phyloP scores from a whole-genome alignment of 371 early-diverging fungal species.

The Mucor plumbeus region DNA sequence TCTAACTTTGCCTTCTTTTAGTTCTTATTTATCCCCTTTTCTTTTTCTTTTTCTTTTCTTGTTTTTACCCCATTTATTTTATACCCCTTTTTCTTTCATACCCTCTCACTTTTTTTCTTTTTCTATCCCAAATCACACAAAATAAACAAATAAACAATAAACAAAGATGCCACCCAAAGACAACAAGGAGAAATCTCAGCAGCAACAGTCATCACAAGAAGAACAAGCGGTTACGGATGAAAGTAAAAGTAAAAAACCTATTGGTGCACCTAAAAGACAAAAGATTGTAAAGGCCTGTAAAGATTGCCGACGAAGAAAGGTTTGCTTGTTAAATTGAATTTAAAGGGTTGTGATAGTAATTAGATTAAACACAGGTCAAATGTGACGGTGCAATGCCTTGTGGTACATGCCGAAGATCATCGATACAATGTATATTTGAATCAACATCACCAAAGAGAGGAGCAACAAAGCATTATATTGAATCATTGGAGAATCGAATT shows the following conservation, averaged over 20 bases:
- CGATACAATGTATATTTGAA: conserved; percentile 36
- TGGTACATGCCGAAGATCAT: conserved; percentile 33
- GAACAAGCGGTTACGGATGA: neutral
- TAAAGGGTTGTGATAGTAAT: neutral
- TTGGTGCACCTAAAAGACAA: conserved; percentile 25
- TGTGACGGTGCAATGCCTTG: conserved; percentile 38
- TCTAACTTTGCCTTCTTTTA: conserved; percentile 1
- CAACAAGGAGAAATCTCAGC: conserved; percentile 10
- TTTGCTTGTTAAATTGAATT: neutral
- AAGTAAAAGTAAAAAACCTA: conserved; percentile 14
- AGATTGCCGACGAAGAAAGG: conserved; percentile 37
- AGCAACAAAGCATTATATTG: conserved; percentile 35
- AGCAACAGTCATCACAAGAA: neutral
- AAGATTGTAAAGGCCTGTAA: conserved; percentile 39
- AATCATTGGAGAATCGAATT: conserved; percentile 30
- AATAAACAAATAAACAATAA: neutral
- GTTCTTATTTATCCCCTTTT: neutral
- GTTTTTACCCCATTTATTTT: conserved; percentile 7
- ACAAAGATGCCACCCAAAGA: conserved; percentile 9
- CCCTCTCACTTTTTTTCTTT: neutral
- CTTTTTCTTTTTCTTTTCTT: conserved; percentile 3
- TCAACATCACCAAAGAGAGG: conserved; percentile 34
- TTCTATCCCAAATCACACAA: neutral
- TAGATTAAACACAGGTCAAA: conserved; percentile 26
- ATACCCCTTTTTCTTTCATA: neutral